Evolutionary conservation across 2,329 filamentous ascomycete species (phyloP).

Genomic region (Didymosphaeria variabile): DNA sequence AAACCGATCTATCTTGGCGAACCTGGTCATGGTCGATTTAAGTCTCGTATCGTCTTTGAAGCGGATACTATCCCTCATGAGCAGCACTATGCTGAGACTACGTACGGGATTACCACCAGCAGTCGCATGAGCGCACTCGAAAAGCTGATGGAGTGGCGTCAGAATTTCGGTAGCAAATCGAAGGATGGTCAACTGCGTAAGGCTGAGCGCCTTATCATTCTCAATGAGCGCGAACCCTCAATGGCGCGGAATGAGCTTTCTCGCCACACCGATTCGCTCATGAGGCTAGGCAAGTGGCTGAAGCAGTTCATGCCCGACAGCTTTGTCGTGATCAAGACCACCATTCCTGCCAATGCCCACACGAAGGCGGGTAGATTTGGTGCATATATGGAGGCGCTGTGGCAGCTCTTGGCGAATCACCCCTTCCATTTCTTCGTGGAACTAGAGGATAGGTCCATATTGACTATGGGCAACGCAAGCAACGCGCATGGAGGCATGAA

Average conservation of each 20-base stretch:
- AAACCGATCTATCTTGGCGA: conserved; percentile 3
- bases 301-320: conserved; percentile 4
- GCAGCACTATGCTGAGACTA: background rate
- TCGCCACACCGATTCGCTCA: conserved; percentile 10
- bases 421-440: conserved; percentile 14
- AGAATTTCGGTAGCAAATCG: background rate
- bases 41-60: conserved; percentile 8
- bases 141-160: conserved; percentile 7
- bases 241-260: conserved; percentile 8
- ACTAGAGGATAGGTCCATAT: conserved; percentile 12
- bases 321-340: conserved; percentile 5
- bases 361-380: background rate
- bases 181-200: conserved; percentile 4
- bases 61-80: background rate
- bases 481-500: background rate
- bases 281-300: background rate
- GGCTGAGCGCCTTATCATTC: conserved; percentile 4
- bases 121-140: conserved; percentile 6
- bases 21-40: conserved; percentile 8
- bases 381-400: background rate
- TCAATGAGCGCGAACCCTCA: conserved; percentile 12
- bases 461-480: background rate
- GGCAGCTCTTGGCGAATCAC: background rate
- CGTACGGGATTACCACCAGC: background rate
- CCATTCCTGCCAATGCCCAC: background rate